Conservation (phyloP, 768 basidiomycete genomes). For the Boletus bicolor region DNA sequence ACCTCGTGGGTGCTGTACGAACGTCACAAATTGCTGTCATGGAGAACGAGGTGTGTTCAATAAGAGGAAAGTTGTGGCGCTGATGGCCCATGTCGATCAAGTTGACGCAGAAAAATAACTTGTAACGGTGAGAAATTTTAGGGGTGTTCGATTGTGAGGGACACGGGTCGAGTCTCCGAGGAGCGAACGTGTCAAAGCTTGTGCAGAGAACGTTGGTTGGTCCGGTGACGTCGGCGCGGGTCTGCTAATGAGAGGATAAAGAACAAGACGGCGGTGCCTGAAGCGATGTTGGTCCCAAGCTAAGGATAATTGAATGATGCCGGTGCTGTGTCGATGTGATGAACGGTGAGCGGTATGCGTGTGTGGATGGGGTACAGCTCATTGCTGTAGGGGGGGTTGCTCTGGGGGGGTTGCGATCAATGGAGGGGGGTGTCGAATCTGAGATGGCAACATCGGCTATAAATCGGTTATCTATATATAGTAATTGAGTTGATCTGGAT, state of each 20-base stretch:
- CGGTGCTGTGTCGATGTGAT: background rate
- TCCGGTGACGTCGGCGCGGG: too few species aligned
- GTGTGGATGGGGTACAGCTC: background rate
- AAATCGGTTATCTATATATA: background rate
- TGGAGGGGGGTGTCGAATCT: conserved; percentile 6
- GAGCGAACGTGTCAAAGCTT: too few species aligned
- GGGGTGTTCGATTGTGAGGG: too few species aligned
- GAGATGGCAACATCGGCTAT: conserved; percentile 3
- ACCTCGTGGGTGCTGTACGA: background rate
- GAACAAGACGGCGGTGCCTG: background rate
- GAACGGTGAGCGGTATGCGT: background rate
- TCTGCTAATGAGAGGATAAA: too few species aligned
- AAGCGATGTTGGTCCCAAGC: too few species aligned
- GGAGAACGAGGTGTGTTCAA: background rate
- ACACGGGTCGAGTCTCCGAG: too few species aligned
- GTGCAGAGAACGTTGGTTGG: background rate
- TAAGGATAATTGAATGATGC: too few species aligned
- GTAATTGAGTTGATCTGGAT: conserved; percentile 8
- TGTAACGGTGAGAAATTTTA: too few species aligned
- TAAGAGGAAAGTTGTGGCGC: too few species aligned
- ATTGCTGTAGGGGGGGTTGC: conserved; percentile 7
- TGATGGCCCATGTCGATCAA: too few species aligned
- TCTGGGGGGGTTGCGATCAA: background rate
- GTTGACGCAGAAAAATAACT: too few species aligned
- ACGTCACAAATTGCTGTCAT: background rate